phyloP scores from a whole-genome alignment of 2,329 filamentous ascomycete species.

The Cordyceps pruinosa region DNA sequence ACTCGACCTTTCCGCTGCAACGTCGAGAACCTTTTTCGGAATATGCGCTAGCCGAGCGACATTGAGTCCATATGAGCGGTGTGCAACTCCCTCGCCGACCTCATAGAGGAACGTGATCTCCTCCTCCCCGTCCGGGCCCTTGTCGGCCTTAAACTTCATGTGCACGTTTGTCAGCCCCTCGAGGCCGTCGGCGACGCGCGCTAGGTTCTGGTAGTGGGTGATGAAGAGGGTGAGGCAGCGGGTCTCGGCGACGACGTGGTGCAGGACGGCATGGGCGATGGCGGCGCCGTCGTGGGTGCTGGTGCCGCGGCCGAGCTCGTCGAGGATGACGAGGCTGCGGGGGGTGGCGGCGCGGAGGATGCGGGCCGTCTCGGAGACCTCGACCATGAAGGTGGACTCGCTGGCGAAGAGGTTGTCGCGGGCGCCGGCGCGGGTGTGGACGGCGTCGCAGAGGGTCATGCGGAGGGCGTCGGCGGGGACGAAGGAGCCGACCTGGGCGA shows the following conservation, averaged over 20 bases:
- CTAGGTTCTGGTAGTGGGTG: constrained; percentile 90
- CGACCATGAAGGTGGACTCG: constrained; percentile 97
- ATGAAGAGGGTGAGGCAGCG: constrained; percentile 86
- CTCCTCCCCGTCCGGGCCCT: constrained; percentile 47
- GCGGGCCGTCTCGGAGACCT: constrained; percentile 83
- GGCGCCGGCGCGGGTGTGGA: constrained; percentile 93
- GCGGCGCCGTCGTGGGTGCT: constrained; percentile 94
- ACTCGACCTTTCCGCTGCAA: constrained; percentile 70
- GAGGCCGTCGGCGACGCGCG: constrained; percentile 62
- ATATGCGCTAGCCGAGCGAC: constrained; percentile 82
- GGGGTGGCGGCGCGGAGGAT: constrained; percentile 86
- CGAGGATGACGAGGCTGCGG: constrained; percentile 79
- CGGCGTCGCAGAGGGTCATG: constrained; percentile 80
- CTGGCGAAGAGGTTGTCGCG: constrained; percentile 93
- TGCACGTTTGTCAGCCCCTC: constrained; percentile 77
- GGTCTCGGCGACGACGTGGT: constrained; percentile 70
- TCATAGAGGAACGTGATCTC: constrained; percentile 95
- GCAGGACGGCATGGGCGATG: constrained; percentile 85
- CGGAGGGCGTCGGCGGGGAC: constrained; percentile 71
- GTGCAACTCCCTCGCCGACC: constrained; percentile 81
- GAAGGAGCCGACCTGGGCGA: constrained; percentile 91
- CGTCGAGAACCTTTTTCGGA: constrained; percentile 67
- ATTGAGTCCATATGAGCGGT: constrained; percentile 90
- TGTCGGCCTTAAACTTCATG: constrained; percentile 68
- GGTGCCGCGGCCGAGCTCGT: constrained; percentile 90